Base-by-base conservation (phyloP, 768 basidiomycete genomes). In the Serendipita sp. region DNA sequence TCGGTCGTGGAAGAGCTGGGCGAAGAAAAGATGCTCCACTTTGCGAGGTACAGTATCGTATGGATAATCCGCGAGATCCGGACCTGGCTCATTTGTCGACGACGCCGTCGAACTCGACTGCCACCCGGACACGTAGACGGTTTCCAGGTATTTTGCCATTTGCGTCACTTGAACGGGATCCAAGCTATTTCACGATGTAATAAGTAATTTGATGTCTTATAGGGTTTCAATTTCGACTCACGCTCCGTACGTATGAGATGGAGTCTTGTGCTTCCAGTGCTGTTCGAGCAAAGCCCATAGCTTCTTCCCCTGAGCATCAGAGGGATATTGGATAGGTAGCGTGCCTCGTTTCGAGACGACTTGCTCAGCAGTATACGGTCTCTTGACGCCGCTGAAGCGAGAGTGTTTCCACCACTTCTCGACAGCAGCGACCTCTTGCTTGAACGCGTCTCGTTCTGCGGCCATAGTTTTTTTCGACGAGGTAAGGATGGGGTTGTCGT, bases 31-130 rank as follows among this genome's bases (percentile, higher is more conserved):
- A 66, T 98, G 96, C 72, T 97, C 91, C 66, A 98, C 96, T 79
- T 97, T 97, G 80, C 90, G 91, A 1, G 96, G 96, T 0, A 98
- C 95, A 22, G 96, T 98, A 78, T 98, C 97, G 58, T 89, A 95
- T 1, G 96, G 96, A 75, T 98, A 97, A 73, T 97, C 94, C 91
- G 63, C 0, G 22, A 98, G 88, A 81, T 98, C 71, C 13, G 96
- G 96, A 34, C 96, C 96, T 24, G 96, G 96, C 74, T 99, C 96
- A 67, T 97, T 86, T 28, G 90, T 88, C 71, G 83, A 87, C 0
- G 89, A 87, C 1, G 96, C 96, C 2, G 94, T 98, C 69, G 89
- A 91, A 20, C 90, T 93, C 17, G 86, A 91, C 69, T 90, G 89
- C 89, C 88, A 91, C 3, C 96, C 96, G 5, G 96, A 99, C 63